Evolutionary conservation across 306 rosid genomes (phyloP), one percentile per base, ranked within the genome.

Genomic region (Castanopsis chinensis): DNA sequence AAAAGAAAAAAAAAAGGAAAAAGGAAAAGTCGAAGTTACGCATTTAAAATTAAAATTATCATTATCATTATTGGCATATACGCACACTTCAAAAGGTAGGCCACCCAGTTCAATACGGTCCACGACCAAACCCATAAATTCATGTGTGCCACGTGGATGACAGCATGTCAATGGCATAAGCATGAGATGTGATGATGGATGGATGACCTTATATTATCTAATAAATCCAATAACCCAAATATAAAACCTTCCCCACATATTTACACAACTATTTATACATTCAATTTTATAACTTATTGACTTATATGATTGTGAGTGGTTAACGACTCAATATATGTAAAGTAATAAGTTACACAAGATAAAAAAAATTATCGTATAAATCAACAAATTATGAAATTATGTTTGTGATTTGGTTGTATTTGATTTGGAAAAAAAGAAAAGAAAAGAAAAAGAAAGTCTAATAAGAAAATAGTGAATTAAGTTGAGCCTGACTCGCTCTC

Each of bases 101-200:
- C 78, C 85, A 78, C 71, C 78, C 43, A 68, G 23, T 71, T 82
- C 63, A 82, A 83, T 86, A 33, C 87, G 93, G 90, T 72, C 86
- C 80, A 75, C 78, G 61, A 83, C 93, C 92, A 73, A 88, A 89
- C 87, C 88, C 85, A 82, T 69, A 79, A 69, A 78, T 75, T 79
- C 81, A 23, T 75, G 52, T 73, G 72, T 83, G 97, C 88, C 88
- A 91, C 94, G 96, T 92, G 90, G 83, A 83, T 72, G 28, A 45
- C 79, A 71, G 76, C 78, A 78, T 86, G 60, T 85, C 64, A 82
- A 78, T 92, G 98, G 89, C 75, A 74, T 91, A 91, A 94, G 94
- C 98, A 89, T 94, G 98, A 94, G 85, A 94, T 12, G 53, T 86
- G 88, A 87, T 92, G 88, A 88, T 90, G 89, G 88, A 88, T 90